Base-by-base conservation (phyloP, 2,329 filamentous ascomycete genomes). In the Ophiostoma populinum region DNA sequence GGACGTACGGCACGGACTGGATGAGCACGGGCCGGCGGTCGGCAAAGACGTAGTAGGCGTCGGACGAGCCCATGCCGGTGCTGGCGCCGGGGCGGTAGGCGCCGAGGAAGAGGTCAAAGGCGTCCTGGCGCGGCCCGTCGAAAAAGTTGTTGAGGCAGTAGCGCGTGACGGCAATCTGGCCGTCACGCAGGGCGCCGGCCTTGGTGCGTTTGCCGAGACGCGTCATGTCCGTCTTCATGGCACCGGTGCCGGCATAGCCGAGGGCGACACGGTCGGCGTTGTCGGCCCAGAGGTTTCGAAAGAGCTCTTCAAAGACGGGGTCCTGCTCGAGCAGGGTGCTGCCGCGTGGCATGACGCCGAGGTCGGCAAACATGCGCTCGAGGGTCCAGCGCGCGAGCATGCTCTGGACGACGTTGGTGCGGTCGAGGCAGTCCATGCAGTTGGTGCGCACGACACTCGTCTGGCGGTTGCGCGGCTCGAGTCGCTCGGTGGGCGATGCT, bases 371-470 rank as follows among this genome's bases (percentile, higher is more conserved):
- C 62, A 93, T 90, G 44, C 85, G 77, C 42, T 86, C 86, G 26
- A 98, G 63, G 11, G 82, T 80, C 70, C 76, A 86, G 34, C 87
- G 78, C 8, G 81, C 90, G 39, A 98, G 71, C 80, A 95, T 93
- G 54, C 83, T 92, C 58, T 98, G 90, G 4, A 98, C 83, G 6
- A 98, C 86, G 48, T 98, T 98, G 35, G 90, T 98, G 35, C 90
- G 80, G 56, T 98, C 90, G 11, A 98, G 70, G 46, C 92, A 98
- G 57, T 98, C 90, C 90, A 98, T 98, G 60, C 90, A 98, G 55
- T 98, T 98, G 25, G 90, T 94, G 36, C 90, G 77, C 43, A 98
- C 86, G 12, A 95, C 86, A 41, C 81, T 85, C 1, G 75, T 82
- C 62, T 98, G 90, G 43, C 72, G 67, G 42, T 71, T 76, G 43